Evolutionary conservation across 139 green algal genomes (phyloP), one percentile per base, ranked within the genome.

Genomic region (Edaphochlamys debaryana): DNA sequence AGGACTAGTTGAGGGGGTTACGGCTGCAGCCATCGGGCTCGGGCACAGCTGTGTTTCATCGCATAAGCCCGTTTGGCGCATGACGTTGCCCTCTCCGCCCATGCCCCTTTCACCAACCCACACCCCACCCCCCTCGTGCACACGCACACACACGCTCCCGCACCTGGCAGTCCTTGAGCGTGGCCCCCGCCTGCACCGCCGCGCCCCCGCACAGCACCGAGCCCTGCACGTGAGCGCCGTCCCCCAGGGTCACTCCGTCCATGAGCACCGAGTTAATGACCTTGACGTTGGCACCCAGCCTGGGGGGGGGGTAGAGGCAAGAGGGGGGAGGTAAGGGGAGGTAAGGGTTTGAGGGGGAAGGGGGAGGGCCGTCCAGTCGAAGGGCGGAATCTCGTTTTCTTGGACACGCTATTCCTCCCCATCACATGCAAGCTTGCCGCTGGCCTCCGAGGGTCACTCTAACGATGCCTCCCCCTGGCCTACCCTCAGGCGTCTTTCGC

Each of bases 261-360:
- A 96, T 93, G 22, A 98, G 73, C 72, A 98, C 93, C 36, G 84
- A 92, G 91, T 96, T 98, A 45, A 97, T 91, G 32, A 87, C 87
- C 87, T 96, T 96, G 56, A 93, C 92, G 64, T 92, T 92, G 62
- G 67, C 87, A 62, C 95, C 95, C 38, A 99, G 67, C 66, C 88
- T 92, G 90, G 1, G 15, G 48, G 9, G 32, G 32, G 15, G 34
- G 7, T 29, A 32, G 63, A 11, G 4, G n/a, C 30, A 17, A 19
- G 30, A 41, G 62, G 62, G n/a, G 62, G 62, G 62, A 17, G 7
- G 34, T 70, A 5, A 50, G 64, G 11, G 23, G 30, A 32, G 58
- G 20, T n/a, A 34, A n/a, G 19, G 17, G 22, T 30, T 30, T 30
- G 22, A 66, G 17, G 58, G 17, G 58, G 58, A 11, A 29, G 68